Percentiles rank a stretch among this genome's conserved stretches.
Evolutionary conservation across 352 stramenopile species (phyloP).

Genomic region (Phytophthora rubi): DNA sequence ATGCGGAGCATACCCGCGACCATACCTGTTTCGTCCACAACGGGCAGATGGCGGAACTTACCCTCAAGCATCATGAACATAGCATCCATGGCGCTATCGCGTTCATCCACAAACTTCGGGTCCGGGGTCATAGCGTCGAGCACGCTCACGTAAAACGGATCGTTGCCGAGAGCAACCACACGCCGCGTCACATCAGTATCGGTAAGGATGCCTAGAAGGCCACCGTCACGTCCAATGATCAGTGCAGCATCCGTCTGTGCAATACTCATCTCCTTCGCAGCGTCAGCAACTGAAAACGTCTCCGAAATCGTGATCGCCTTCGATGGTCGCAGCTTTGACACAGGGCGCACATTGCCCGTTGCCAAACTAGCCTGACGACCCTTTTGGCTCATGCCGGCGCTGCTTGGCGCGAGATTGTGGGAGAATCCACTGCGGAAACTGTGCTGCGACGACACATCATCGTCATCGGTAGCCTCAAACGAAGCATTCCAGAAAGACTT

Average conservation of each 20-base stretch:
- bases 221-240: slow-evolving; percentile 90
- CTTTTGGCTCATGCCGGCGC: slow-evolving; percentile 46
- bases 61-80: slow-evolving; percentile 93
- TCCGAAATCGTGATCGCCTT: slow-evolving; percentile 92
- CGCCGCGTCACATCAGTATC: slow-evolving; percentile 91
- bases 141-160: slow-evolving; percentile 86
- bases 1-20: slow-evolving; percentile 98
- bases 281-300: slow-evolving; percentile 87
- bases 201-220: slow-evolving; percentile 95
- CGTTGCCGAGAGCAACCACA: slow-evolving; percentile 87
- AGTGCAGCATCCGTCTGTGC: slow-evolving; percentile 94
- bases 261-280: slow-evolving; percentile 89
- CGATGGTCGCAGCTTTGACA: slow-evolving; percentile 85
- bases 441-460: slow-evolving; percentile 82
- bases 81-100: slow-evolving; percentile 90
- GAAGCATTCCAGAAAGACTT: slow-evolving; percentile 92
- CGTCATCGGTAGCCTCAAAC: slow-evolving; percentile 76
- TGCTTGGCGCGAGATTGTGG: slow-evolving; percentile 47
- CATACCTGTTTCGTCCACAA: slow-evolving; percentile 90
- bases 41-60: slow-evolving; percentile 97
- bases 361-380: slow-evolving; percentile 54
- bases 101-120: slow-evolving; percentile 89
- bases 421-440: slow-evolving; percentile 86
- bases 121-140: slow-evolving; percentile 87
- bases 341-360: slow-evolving; percentile 90